Evolutionary conservation across 805 yeast genomes (phyloP), one percentile per base, ranked within the genome.

Genomic region (Ogataea neopini): DNA sequence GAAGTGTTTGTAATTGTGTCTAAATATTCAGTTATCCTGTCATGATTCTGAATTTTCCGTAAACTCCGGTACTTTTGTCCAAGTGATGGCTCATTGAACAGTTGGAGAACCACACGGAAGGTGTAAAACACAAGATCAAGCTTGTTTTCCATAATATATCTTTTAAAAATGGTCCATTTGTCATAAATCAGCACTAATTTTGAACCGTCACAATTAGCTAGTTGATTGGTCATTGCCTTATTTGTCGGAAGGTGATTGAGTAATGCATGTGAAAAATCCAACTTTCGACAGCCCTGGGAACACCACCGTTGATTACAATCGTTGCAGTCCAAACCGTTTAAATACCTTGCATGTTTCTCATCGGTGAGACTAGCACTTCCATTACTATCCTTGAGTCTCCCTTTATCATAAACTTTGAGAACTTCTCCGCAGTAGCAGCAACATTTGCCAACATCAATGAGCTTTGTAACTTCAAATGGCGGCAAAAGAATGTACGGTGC

Each of bases 361-460:
- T 55, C 58, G 2, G 48, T 32, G 3, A 58, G 15, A n/a, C 46
- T 48, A 4, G 50, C 26, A 9, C 51, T 52, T 9, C 49, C 39
- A 9, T 26, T 40, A 7, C 43, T 20, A 25, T 56, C 57, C 32
- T 56, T 60, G 48, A 63, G 52, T 8, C 62, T 42, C 4, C 70
- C 68, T 33, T 54, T 52, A 48, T 66, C 67, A 35, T 62, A 61
- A 5, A 58, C 58, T 47, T 65, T 65, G 37, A 66, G 45, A 5
- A 63, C 67, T 10, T 57, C 61, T 2, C 70, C 69, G 47, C 70
- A 66, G 30, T 51, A 56, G 30, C 63, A 56, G 43, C 70, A 66
- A 29, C 66, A 60, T 48, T 63, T 65, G 1, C 70, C 70, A 2
- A 57, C 47, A 20, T 56, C 56, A 2, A 63, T 60, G 33, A 66